Conservation (phyloP, 139 green algal species). For the Chlorella vulgaris region DNA sequence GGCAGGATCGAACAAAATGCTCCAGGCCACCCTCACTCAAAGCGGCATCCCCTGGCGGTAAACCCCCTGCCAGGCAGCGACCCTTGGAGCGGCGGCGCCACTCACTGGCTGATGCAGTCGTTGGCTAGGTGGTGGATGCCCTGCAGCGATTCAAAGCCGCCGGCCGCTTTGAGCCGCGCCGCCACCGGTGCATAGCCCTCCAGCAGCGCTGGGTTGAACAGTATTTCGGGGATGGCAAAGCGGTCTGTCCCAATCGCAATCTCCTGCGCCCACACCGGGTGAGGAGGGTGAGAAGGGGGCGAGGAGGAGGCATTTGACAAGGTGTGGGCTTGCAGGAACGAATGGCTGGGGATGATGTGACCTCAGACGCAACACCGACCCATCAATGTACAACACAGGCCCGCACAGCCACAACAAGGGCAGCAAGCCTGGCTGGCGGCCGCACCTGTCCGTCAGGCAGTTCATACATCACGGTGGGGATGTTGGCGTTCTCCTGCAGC, state of each 20-base stretch:
- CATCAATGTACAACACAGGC: too few species aligned
- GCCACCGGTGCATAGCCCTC: constrained; percentile 27
- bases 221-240: constrained; percentile 83
- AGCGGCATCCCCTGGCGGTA: too few species aligned
- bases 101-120: constrained; percentile 78
- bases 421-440: background rate
- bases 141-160: constrained; percentile 9
- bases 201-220: constrained; percentile 74
- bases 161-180: background rate
- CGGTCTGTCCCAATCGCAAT: constrained; percentile 84
- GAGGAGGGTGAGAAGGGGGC: background rate
- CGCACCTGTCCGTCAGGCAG: constrained; percentile 65
- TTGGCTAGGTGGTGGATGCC: constrained; percentile 59
- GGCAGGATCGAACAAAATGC: too few species aligned
- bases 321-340: too few species aligned
- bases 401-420: too few species aligned
- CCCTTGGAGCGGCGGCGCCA: too few species aligned
- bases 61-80: too few species aligned
- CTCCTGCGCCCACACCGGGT: constrained; percentile 46
- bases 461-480: constrained; percentile 88
- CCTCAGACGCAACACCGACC: too few species aligned
- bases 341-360: too few species aligned
- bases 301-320: background rate
- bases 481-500: constrained; percentile 66
- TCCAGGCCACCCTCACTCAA: too few species aligned